Evolutionary conservation across 768 basidiomycete species (phyloP).

Genomic region (Strobilomyces echinocephalus): DNA sequence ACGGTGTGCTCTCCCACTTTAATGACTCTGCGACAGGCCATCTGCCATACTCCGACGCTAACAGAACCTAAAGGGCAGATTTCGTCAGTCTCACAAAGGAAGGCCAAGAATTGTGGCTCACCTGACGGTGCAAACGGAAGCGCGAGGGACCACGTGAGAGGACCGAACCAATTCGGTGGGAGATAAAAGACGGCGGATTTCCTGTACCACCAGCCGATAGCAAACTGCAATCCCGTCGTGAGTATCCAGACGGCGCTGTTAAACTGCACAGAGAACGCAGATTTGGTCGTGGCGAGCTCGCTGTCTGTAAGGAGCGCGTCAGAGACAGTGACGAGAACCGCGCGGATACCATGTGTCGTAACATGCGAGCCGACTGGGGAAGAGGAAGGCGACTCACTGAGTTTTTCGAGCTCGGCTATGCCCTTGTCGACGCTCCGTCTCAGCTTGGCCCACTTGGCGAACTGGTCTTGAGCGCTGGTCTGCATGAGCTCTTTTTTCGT

Average conservation of each 20-base stretch:
- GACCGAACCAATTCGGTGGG: constrained; percentile 86
- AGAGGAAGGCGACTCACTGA: constrained; percentile 57
- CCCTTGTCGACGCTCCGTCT: constrained; percentile 89
- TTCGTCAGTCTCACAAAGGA: neutral
- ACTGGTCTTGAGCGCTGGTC: constrained; percentile 95
- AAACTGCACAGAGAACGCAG: constrained; percentile 66
- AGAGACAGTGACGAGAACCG: neutral
- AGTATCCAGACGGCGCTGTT: constrained; percentile 70
- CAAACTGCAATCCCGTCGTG: constrained; percentile 84
- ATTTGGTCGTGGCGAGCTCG: constrained; percentile 54
- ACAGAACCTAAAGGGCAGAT: constrained; percentile 62
- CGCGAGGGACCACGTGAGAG: constrained; percentile 80
- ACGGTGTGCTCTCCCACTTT: constrained; percentile 68
- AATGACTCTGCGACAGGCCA: constrained; percentile 87
- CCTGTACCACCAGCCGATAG: constrained; percentile 88
- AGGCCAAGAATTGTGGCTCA: constrained; percentile 30
- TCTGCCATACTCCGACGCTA: constrained; percentile 91
- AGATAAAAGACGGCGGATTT: constrained; percentile 90
- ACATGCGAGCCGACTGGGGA: neutral
- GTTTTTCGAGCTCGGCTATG: constrained; percentile 81
- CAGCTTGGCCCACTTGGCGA: constrained; percentile 97
- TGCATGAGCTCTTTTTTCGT: constrained; percentile 82
- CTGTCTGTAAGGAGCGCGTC: constrained; percentile 48
- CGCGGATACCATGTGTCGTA: constrained; percentile 1
- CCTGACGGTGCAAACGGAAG: constrained; percentile 90